Conservation (phyloP, 257 asterid genomes). For the Scutellaria minor region DNA sequence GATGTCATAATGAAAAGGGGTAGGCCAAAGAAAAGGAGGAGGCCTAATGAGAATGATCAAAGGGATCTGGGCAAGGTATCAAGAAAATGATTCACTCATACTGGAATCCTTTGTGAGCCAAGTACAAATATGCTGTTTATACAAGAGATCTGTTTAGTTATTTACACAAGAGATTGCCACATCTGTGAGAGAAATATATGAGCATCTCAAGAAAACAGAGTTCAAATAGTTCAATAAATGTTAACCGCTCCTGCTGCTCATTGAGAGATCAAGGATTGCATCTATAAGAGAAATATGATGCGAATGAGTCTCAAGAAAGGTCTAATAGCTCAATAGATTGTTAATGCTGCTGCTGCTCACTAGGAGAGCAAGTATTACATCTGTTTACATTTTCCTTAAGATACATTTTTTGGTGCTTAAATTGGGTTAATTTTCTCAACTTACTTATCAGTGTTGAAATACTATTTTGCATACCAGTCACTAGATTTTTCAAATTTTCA, state of each 20-base stretch:
- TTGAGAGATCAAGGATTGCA: constrained; percentile 1
- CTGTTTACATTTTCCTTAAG: constrained; percentile 10
- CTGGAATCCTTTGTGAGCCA: background rate
- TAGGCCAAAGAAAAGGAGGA: no score
- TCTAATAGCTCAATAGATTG: background rate
- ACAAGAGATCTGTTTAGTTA: background rate
- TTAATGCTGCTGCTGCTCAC: background rate
- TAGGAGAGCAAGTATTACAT: background rate
- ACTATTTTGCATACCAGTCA: background rate
- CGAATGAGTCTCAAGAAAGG: background rate
- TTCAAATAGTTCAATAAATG: constrained; percentile 20
- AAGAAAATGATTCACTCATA: no score
- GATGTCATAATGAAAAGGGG: no score
- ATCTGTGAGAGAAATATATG: background rate
- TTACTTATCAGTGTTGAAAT: constrained; percentile 9
- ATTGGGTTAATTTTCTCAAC: background rate
- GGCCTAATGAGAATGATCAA: no score
- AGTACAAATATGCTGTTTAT: background rate
- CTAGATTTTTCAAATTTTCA: constrained; percentile 7
- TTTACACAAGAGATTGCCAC: background rate
- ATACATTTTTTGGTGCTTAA: constrained; percentile 1
- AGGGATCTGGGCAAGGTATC: no score
- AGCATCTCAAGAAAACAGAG: constrained; percentile 4
- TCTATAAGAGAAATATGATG: constrained; percentile 1
- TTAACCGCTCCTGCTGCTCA: constrained; percentile 22